Conservation (phyloP, 1,284 basidiomycete genomes). For the Moniliophthora roreri region DNA sequence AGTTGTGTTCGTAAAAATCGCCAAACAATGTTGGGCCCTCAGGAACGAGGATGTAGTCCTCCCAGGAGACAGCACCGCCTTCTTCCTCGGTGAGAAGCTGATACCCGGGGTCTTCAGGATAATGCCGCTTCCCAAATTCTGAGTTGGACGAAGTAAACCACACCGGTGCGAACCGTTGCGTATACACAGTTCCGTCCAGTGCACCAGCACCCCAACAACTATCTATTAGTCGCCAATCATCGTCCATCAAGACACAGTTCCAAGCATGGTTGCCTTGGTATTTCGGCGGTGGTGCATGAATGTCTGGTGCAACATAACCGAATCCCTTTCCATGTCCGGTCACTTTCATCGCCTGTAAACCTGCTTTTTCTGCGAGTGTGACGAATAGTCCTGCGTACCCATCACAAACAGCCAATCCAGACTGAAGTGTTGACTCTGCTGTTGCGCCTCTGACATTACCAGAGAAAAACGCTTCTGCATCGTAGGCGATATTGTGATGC, state of each 20-base stretch:
- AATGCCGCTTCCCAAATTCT: constrained; percentile 43
- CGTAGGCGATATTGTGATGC: constrained; percentile 44
- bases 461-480: constrained; percentile 38
- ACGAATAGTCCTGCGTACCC: constrained; percentile 44
- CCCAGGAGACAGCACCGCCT: constrained; percentile 38
- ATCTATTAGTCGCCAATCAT: constrained; percentile 44
- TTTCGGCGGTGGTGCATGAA: constrained; percentile 31
- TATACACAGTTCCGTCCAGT: constrained; percentile 32
- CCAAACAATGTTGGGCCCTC: constrained; percentile 33
- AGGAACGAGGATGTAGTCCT: constrained; percentile 40
- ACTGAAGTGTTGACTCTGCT: constrained; percentile 34
- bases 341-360: constrained; percentile 38
- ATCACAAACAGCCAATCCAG: constrained; percentile 46
- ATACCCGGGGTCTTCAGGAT: constrained; percentile 39
- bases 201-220: constrained; percentile 45
- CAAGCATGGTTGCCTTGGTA: constrained; percentile 43
- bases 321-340: constrained; percentile 46
- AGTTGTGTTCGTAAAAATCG: constrained; percentile 35
- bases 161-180: constrained; percentile 31
- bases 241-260: constrained; percentile 42
- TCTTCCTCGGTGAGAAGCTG: constrained; percentile 39
- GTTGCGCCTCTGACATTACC: constrained; percentile 35
- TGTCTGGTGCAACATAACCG: constrained; percentile 33
- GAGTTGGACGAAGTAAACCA: constrained; percentile 39
- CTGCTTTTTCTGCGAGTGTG: constrained; percentile 34